Evolutionary conservation across 1,284 basidiomycete genomes (phyloP).

Genomic region (Fomes fomentarius): DNA sequence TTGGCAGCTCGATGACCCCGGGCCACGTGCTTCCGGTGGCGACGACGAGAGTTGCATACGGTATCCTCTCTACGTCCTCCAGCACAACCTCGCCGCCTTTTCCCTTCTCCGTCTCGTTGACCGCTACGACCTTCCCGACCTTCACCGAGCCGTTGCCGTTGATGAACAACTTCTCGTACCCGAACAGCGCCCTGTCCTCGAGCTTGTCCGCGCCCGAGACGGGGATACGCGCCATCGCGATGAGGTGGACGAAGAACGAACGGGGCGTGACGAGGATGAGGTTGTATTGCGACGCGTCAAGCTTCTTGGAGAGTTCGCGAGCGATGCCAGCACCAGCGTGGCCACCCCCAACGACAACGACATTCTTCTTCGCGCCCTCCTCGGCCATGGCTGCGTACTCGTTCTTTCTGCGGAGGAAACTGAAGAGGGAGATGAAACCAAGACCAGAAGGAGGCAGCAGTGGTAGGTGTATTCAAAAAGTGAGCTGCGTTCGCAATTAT

Average conservation of each 20-base stretch:
- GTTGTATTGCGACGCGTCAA: conserved; percentile 35
- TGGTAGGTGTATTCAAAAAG: too few relatives aligned
- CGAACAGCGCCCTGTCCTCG: conserved; percentile 38
- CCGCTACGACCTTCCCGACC: conserved; percentile 46
- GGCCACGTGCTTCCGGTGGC: conserved; percentile 61
- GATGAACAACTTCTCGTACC: conserved; percentile 50
- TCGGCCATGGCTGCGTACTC: too few relatives aligned
- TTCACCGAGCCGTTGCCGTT: conserved; percentile 49
- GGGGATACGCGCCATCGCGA: conserved; percentile 38
- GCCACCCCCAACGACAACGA: conserved; percentile 45
- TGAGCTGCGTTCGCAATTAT: too few relatives aligned
- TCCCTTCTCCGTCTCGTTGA: conserved; percentile 41
- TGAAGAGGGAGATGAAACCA: too few relatives aligned
- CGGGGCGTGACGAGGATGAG: conserved; percentile 40
- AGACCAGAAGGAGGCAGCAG: too few relatives aligned
- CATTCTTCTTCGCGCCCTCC: conserved; percentile 31
- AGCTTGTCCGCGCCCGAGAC: conserved; percentile 37
- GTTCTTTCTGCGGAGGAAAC: too few relatives aligned
- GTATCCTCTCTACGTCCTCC: conserved; percentile 48
- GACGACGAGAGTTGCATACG: conserved; percentile 57
- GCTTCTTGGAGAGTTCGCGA: conserved; percentile 36
- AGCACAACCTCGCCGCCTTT: conserved; percentile 50
- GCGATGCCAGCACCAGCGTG: conserved; percentile 34
- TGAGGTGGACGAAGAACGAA: conserved; percentile 37
- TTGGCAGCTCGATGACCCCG: conserved; percentile 51